Evolutionary conservation across 768 basidiomycete species (phyloP).

Genomic region (Xanthoconium purpureum): DNA sequence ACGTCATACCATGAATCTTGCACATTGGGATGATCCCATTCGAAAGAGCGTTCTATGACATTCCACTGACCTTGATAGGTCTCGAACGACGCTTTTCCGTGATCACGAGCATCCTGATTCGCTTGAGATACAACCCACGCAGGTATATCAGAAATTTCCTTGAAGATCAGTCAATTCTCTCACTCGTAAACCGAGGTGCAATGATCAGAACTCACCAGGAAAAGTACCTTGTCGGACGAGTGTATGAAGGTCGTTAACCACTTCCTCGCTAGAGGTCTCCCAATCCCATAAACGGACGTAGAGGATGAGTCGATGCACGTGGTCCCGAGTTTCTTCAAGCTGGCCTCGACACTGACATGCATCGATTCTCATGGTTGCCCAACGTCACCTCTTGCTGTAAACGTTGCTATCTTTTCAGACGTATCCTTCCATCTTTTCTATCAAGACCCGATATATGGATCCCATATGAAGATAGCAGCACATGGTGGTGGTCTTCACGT

Average conservation of each 20-base stretch:
- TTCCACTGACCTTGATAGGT: slow-evolving; percentile 43
- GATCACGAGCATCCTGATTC: slow-evolving; percentile 41
- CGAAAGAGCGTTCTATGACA: slow-evolving; percentile 37
- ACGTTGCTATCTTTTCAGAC: not conserved
- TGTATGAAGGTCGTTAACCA: slow-evolving; percentile 43
- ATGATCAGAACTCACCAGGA: slow-evolving; percentile 20
- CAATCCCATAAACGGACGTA: slow-evolving; percentile 56
- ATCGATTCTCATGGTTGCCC: too few relatives aligned
- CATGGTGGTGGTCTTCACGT: too few relatives aligned
- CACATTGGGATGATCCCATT: slow-evolving; percentile 42
- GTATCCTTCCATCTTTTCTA: not conserved
- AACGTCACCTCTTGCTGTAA: slow-evolving; percentile 3
- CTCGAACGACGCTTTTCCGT: slow-evolving; percentile 44
- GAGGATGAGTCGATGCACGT: slow-evolving; percentile 54
- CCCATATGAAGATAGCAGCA: not conserved
- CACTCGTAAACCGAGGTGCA: too few relatives aligned
- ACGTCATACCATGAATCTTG: slow-evolving; percentile 19
- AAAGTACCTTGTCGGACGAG: slow-evolving; percentile 42
- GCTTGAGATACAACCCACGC: slow-evolving; percentile 41
- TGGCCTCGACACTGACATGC: slow-evolving; percentile 29
- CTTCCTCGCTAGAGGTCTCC: slow-evolving; percentile 41
- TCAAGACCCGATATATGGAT: not conserved
- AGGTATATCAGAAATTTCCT: slow-evolving; percentile 34
- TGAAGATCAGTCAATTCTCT: too few relatives aligned
- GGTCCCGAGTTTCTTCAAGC: slow-evolving; percentile 50